Conservation (phyloP, 2,329 filamentous ascomycete genomes). For the Monilinia vaccinii-corymbosi region DNA sequence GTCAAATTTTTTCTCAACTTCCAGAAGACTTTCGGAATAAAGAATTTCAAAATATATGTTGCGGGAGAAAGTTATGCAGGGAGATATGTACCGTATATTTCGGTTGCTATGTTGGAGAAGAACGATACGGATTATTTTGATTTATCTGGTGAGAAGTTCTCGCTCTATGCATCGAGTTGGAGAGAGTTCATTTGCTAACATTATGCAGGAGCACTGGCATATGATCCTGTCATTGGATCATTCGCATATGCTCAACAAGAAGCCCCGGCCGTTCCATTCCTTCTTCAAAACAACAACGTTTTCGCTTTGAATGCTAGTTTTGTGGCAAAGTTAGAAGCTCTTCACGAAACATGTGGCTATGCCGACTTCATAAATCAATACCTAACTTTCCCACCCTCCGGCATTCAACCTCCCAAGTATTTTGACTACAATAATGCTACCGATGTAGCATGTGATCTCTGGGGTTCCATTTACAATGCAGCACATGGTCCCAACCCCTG, state of each 20-base stretch:
- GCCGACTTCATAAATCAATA: conserved; percentile 37
- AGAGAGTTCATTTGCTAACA: background rate
- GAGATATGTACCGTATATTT: conserved; percentile 48
- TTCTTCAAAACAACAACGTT: conserved; percentile 34
- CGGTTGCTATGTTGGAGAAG: conserved; percentile 41
- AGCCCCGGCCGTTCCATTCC: conserved; percentile 33
- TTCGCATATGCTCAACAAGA: conserved; percentile 14
- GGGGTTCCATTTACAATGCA: conserved; percentile 32
- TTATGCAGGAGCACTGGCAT: conserved; percentile 15
- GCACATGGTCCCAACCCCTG: conserved; percentile 36
- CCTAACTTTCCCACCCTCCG: conserved; percentile 34
- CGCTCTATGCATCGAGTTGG: background rate
- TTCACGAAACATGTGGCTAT: conserved; percentile 38
- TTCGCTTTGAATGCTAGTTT: conserved; percentile 38
- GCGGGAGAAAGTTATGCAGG: conserved; percentile 47
- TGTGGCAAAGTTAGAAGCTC: conserved; percentile 32
- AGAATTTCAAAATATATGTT: conserved; percentile 44
- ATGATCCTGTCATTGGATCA: conserved; percentile 19
- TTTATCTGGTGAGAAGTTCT: conserved; percentile 30
- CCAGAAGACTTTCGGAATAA: conserved; percentile 42
- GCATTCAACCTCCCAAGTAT: conserved; percentile 28
- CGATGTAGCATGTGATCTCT: conserved; percentile 31
- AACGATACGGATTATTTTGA: conserved; percentile 42
- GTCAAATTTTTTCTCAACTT: conserved; percentile 46
- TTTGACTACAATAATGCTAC: conserved; percentile 18